A percentile compares a stretch with the other conserved stretches of the same genome.
Conservation (phyloP, 345 rosid species). For the Ceriops zippeliana region DNA sequence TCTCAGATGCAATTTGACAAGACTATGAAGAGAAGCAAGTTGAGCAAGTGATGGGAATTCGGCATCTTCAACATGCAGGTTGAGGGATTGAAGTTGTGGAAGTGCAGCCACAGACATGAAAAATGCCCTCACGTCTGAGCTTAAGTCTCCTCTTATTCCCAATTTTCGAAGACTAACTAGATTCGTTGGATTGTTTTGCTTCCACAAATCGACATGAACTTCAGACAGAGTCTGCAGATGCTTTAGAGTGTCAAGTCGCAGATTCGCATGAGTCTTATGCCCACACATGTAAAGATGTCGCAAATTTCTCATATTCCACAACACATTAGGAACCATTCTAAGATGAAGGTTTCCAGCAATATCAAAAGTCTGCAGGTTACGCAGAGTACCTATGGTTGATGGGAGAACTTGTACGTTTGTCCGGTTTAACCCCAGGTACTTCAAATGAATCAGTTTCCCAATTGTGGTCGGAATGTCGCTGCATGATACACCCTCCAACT, state of each 20-base stretch:
- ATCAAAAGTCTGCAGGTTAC: slow-evolving; percentile 24
- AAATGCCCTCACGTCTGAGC: neutral
- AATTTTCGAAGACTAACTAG: slow-evolving; percentile 19
- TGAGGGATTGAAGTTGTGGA: slow-evolving; percentile 19
- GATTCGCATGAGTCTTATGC: neutral
- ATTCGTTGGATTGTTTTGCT: slow-evolving; percentile 12
- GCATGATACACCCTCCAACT: slow-evolving; percentile 26
- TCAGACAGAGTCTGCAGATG: slow-evolving; percentile 21
- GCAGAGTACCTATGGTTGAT: slow-evolving; percentile 13
- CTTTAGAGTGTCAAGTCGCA: slow-evolving; percentile 19
- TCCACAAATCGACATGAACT: slow-evolving; percentile 21
- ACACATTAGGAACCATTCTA: slow-evolving; percentile 9
- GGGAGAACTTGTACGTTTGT: slow-evolving; percentile 16
- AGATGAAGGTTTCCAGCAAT: slow-evolving; percentile 20
- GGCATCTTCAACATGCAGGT: no score
- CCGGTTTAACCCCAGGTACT: slow-evolving; percentile 22
- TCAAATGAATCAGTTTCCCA: slow-evolving; percentile 21
- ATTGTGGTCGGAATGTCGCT: slow-evolving; percentile 13
- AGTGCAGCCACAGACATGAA: slow-evolving; percentile 18
- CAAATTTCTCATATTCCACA: slow-evolving; percentile 16
- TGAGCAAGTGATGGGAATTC: slow-evolving; percentile 2
- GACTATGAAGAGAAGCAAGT: slow-evolving; percentile 4
- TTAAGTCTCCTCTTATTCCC: slow-evolving; percentile 26
- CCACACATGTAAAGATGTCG: slow-evolving; percentile 15
- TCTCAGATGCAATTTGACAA: slow-evolving; percentile 15